Evolutionary conservation across 129 eudicot genomes (phyloP), one percentile per base, ranked within the genome.

Genomic region (Tagetes erecta): DNA sequence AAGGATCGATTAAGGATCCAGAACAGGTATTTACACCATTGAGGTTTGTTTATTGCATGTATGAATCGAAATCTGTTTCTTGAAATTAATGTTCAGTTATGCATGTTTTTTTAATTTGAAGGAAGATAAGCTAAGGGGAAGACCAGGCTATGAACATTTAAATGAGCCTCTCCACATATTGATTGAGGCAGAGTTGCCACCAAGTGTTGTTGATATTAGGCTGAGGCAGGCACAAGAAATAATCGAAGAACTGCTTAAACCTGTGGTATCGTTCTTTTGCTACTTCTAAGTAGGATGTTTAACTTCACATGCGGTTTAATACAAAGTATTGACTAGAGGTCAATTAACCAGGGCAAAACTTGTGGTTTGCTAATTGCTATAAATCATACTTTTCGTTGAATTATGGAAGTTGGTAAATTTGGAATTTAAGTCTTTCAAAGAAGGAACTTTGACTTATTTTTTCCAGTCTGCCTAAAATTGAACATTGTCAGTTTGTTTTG

Each of bases 1-100:
- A 89, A 87, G 97, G 97, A 37, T 92, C 97, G 9, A 92, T 92
- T 77, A 92, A 92, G 84, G 97, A 92, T 70, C 94, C 97, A 5
- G 97, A 89, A 72, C 89, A 92, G 97, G 97, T 89, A 84, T 3
- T 70, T 9, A 11, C 52, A 40, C 27, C 8, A 0, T 5, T 38
- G 4, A 7, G 14, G 13, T 37, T 47, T 20, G 27, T 20, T 36
- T 9, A n/a, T 73, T 60, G 44, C 49, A 6, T 62, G 36, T 38
- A 39, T 64, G 9, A 6, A 62, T 12, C 3, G 44, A 13, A 6
- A 8, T 49, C 35, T 45, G 51, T 62, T 20, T 78, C 64, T 62
- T 62, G 53, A 12, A 30, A 41, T 13, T 12, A 6, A 38, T 51
- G 27, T 31, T 50, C 82, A 55, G 20, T 65, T 68, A 20, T 64